phyloP scores from a whole-genome alignment of 2,329 filamentous ascomycete species.

The Myriosclerotinia scirpicola region DNA sequence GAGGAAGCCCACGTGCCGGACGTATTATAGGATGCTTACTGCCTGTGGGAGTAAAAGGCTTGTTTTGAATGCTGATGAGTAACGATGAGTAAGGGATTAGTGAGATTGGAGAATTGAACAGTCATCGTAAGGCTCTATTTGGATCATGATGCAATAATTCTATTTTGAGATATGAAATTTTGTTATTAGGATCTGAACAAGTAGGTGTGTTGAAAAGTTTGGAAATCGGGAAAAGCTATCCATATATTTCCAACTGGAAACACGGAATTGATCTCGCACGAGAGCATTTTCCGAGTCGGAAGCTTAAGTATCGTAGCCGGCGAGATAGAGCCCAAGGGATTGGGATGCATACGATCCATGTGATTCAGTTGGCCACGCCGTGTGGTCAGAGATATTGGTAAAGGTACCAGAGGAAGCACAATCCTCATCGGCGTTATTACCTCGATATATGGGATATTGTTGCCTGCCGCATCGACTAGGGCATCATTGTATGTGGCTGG shows the following conservation, averaged over 20 bases:
- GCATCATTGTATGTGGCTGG: neutral
- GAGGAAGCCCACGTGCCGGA: neutral
- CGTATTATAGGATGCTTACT: neutral
- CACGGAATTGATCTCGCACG: too few relatives aligned
- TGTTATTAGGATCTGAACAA: too few relatives aligned
- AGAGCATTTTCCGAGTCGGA: too few relatives aligned
- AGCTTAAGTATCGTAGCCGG: too few relatives aligned
- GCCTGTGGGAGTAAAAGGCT: constrained; percentile 1
- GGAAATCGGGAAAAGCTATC: too few relatives aligned
- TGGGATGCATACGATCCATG: neutral
- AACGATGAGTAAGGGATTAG: neutral
- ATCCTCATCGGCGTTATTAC: neutral
- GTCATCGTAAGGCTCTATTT: neutral
- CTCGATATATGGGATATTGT: neutral
- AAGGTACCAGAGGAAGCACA: neutral
- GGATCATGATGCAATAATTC: neutral
- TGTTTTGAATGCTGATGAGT: neutral
- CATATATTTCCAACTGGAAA: too few relatives aligned
- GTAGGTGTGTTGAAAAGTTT: too few relatives aligned
- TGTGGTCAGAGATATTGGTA: neutral
- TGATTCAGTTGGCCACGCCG: neutral
- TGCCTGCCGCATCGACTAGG: neutral
- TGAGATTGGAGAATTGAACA: neutral
- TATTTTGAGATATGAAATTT: too few relatives aligned
- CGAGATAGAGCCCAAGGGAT: too few relatives aligned